Base-by-base conservation (phyloP, 2,329 filamentous ascomycete species). In the Akanthomyces dipterigenus region DNA sequence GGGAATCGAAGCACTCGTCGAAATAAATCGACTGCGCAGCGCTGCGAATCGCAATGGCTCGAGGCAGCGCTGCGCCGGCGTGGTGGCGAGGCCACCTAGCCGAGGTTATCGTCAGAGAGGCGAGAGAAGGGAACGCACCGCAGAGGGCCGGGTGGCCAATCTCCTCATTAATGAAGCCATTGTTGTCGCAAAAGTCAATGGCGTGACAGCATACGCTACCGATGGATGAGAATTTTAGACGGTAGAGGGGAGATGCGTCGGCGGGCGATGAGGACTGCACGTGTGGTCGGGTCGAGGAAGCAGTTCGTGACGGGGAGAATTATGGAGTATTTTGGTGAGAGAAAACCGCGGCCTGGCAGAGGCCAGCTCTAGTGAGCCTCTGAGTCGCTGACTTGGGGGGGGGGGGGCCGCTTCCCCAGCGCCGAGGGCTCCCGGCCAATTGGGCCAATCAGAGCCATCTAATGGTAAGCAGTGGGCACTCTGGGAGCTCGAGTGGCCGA, bases 91-190 rank as follows among this genome's bases (percentile, higher is more conserved):
- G 49, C 34, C 60, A 53, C 14, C 40, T 53, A 57, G 64, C 63
- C 66, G 65, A 63, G 42, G 63, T 60, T 26, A 45, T 62, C 65
- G 67, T 61, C 63, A 65, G 66, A 8, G 28, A n/a, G 43, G 53
- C 48, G 31, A 28, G 43, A 55, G 58, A 55, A 50, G 54, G 50
- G 61, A 53, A 82, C 84, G 72, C 72, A 86, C 84, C 69, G 82
- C 75, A 76, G 82, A 75, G 76, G 82, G 77, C 73, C 78, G 77
- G 70, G 78, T 72, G 72, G 80, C 78, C 71, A 87, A 75, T 74
- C 82, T 82, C 76, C 84, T 83, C 80, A 86, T 77, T 72, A 83
- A 83, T 73, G 84, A 84, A 76, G 85, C 83, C 78, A 82, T 86
- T 70, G 64, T 76, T 68, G 70, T 67, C 67, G 65, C 65, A 63